phyloP scores from a whole-genome alignment of 106 monocot species.

The Triglochin maritima region DNA sequence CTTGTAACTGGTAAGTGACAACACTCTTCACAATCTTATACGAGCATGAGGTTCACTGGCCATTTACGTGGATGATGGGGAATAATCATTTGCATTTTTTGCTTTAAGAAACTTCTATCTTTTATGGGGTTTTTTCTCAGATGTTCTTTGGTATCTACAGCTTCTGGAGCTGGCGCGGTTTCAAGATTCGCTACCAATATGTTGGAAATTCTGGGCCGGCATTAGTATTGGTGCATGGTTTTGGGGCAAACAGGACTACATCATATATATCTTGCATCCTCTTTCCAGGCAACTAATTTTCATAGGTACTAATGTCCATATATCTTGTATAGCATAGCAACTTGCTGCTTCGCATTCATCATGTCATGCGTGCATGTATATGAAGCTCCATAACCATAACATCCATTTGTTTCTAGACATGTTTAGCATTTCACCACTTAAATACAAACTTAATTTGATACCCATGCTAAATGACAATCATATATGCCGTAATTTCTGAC shows the following conservation, averaged over 20 bases:
- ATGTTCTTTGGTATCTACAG: slow-evolving; percentile 17
- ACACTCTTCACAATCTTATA: too few relatives aligned
- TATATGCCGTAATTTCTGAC: too few relatives aligned
- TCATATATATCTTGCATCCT: slow-evolving; percentile 23
- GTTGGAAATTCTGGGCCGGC: slow-evolving; percentile 70
- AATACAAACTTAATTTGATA: too few relatives aligned
- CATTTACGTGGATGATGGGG: too few relatives aligned
- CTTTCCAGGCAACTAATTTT: slow-evolving; percentile 17
- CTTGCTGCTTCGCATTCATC: too few relatives aligned
- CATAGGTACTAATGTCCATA: slow-evolving; percentile 6
- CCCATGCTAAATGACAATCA: too few relatives aligned
- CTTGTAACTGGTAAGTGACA: too few relatives aligned
- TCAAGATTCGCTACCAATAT: slow-evolving; percentile 68
- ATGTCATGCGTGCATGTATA: neutral
- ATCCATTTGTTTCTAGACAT: too few relatives aligned
- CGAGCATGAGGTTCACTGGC: too few relatives aligned
- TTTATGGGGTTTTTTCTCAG: neutral
- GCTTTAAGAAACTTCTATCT: neutral
- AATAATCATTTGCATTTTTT: neutral
- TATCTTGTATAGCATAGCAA: neutral
- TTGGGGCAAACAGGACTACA: slow-evolving; percentile 91
- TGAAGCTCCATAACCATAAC: neutral
- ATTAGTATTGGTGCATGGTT: slow-evolving; percentile 86
- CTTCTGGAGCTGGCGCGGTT: slow-evolving; percentile 73
- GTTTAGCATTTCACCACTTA: too few relatives aligned